A percentile compares a stretch with the other conserved stretches of the same genome.
phyloP scores from a whole-genome alignment of 331 rosid species.

The Rosa hybrid region DNA sequence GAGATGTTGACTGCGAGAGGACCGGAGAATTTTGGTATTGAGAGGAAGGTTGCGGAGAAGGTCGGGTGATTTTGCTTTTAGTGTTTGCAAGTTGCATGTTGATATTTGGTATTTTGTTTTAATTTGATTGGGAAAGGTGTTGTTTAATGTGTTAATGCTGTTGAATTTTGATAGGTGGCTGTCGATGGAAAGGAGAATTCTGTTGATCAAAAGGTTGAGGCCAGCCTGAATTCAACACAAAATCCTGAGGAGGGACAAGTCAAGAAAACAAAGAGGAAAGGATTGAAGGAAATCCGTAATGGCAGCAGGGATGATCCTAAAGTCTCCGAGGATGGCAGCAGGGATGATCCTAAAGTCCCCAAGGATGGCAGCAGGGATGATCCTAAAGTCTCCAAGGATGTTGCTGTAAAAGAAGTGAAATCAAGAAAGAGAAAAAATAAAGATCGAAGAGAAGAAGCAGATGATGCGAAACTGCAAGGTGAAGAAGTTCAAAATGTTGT shows the following conservation, averaged over 20 bases:
- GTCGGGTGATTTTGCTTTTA: conserved; percentile 26
- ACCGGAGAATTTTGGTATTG: conserved; percentile 30
- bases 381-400: conserved; percentile 25
- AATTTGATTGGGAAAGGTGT: conserved; percentile 8
- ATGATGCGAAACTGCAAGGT: conserved; percentile 9
- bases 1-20: conserved; percentile 48
- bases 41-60: conserved; percentile 26
- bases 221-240: conserved; percentile 21
- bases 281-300: conserved; percentile 55
- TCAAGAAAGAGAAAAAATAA: conserved; percentile 9
- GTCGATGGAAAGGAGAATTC: conserved; percentile 68
- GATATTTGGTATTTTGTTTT: neutral
- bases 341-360: conserved; percentile 34
- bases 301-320: conserved; percentile 41
- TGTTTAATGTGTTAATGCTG: neutral
- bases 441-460: conserved; percentile 8
- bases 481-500: conserved; percentile 13
- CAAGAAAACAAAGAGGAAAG: conserved; percentile 52
- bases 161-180: conserved; percentile 43
- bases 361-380: conserved; percentile 39
- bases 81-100: conserved; percentile 9
- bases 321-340: conserved; percentile 21
- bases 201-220: conserved; percentile 30
- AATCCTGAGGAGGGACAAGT: conserved; percentile 20
- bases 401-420: conserved; percentile 23